These are phyloP conservation scores for Pseudohyphozyma bogoriensis DNA, from an alignment of 768 basidiomycete genomes.

Conservation along the genomic window DNA sequence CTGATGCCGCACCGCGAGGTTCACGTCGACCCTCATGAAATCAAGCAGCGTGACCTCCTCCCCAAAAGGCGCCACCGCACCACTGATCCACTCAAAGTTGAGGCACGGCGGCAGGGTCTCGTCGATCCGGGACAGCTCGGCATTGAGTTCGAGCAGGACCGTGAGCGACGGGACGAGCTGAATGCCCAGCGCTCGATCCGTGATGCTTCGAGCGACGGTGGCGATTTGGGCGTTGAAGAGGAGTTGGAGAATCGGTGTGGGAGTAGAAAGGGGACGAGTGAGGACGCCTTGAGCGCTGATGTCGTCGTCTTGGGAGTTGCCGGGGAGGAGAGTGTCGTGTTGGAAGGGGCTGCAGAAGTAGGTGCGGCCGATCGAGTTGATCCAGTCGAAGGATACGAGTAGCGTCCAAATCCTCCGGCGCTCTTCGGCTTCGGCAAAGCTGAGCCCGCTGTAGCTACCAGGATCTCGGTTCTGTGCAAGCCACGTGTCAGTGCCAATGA, in stretches of 20 bases:
- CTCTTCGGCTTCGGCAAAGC: conserved; percentile 14
- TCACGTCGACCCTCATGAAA: conserved; percentile 12
- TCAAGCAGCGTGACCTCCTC: neutral
- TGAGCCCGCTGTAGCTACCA: neutral
- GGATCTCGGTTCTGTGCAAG: conserved; percentile 21
- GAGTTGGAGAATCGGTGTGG: conserved; percentile 14
- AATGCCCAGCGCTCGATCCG: conserved; percentile 8
- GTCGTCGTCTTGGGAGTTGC: conserved; percentile 17
- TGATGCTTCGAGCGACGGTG: neutral
- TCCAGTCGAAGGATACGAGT: conserved; percentile 18
- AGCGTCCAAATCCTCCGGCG: conserved; percentile 22
- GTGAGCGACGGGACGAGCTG: neutral
- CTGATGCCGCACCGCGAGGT: conserved; percentile 2
- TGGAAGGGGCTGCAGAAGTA: conserved; percentile 4
- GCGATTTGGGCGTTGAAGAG: conserved; percentile 5
- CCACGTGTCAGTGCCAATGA: neutral
- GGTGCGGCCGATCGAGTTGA: conserved; percentile 5
- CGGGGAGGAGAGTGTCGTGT: conserved; percentile 16
- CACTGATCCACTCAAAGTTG: conserved; percentile 1
- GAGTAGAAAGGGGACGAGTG: conserved; percentile 1
- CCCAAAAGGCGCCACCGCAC: conserved; percentile 2
- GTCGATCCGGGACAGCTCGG: conserved; percentile 8
- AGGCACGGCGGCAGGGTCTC: neutral
- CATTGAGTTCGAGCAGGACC: conserved; percentile 13
- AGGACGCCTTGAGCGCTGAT: conserved; percentile 4